Evolutionary conservation across 257 asterid species (phyloP), one percentile per base, ranked within the genome.

Genomic region (Solanum tarapatanum): DNA sequence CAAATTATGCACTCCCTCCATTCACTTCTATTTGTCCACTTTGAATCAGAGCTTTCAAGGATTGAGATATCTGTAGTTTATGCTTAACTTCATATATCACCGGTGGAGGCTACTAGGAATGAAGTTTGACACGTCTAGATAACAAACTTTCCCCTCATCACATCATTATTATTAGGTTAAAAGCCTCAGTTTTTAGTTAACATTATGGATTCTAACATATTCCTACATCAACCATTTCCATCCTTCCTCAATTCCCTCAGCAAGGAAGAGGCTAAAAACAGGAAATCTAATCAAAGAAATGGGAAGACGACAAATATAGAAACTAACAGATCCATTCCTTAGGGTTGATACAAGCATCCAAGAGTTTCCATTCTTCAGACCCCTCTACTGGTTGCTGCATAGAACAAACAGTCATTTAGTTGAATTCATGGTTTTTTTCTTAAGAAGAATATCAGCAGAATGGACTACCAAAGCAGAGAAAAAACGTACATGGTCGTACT

Each of bases 261-360:
- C 11, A 39, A 6, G 55, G 58, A 37, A 37, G 32, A 19, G 33
- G 55, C 33, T 37, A 82, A 80, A 48, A 17, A 48, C 13, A 9
- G 26, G 41, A 80, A 6, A 45, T 17, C 36, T 80, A 17, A 28
- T 80, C 36, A 48, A 51, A 80, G 85, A 80, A 0, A 51, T 7
- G 24, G 3, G 36, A 80, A 48, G 60, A 28, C 7, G 16, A 26
- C 64, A 28, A 26, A 3, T 10, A 26, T 9, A 75, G 83, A 74
- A 13, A 48, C 43, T 82, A 82, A 93, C 92, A 94, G 87, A 96
- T 76, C 99, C 99, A 97, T 82, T 97, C 99, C 91, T 92, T 95
- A 26, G 99, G 99, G 93, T 94, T 97, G 91, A 97, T 94, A 89
- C 99, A 97, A 11, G 99, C 99, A 89, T 97, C 99, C 93, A 94